Evolutionary conservation across 768 basidiomycete genomes (phyloP).

Genomic region (Auricularia sp.): DNA sequence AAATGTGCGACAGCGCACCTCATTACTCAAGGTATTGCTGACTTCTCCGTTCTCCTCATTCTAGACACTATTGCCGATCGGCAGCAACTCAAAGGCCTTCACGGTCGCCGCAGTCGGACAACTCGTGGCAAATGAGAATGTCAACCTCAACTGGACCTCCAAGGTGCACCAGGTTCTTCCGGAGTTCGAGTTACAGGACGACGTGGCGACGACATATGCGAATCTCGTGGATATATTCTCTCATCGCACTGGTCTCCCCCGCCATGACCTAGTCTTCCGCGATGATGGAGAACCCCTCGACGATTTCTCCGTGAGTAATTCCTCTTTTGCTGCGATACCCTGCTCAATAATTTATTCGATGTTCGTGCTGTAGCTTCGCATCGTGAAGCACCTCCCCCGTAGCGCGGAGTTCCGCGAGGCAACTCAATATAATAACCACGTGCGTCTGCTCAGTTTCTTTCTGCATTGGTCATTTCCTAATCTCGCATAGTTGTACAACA

Average conservation of each 20-base stretch:
- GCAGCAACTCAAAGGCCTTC: neutral
- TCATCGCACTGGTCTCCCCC: neutral
- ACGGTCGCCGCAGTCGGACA: neutral
- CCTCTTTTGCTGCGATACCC: too few species aligned
- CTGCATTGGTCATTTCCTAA: neutral
- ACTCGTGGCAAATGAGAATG: neutral
- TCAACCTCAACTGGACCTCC: neutral
- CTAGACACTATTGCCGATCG: neutral
- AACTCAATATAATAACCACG: neutral
- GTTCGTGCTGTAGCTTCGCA: neutral
- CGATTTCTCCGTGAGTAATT: neutral
- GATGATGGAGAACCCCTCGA: neutral
- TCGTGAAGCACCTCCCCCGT: neutral
- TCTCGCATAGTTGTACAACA: neutral
- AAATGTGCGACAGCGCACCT: neutral
- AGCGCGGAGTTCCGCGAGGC: constrained; percentile 1
- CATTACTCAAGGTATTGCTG: neutral
- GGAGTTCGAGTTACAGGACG: neutral
- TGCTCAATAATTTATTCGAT: too few species aligned
- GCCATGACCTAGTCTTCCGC: neutral
- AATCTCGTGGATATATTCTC: neutral
- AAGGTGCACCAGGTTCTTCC: neutral
- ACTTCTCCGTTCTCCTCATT: neutral
- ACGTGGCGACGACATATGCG: neutral
- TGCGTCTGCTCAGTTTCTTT: neutral